phyloP scores from a whole-genome alignment of 345 rosid species.

The Angophora floribunda region DNA sequence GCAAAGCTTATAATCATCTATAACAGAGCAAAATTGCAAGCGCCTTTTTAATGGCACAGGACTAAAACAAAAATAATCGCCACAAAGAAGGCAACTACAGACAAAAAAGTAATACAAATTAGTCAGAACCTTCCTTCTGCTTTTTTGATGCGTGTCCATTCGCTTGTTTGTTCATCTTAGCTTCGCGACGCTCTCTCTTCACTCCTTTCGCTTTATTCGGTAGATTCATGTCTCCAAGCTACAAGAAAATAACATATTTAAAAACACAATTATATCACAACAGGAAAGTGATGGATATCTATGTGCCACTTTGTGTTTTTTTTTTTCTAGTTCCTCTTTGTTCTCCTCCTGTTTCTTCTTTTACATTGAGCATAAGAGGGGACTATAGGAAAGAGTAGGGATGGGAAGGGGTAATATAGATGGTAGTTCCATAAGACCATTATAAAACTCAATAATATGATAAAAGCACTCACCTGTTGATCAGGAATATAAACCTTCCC shows the following conservation, averaged over 20 bases:
- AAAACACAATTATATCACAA: neutral
- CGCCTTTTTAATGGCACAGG: neutral
- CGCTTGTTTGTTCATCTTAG: constrained; percentile 32
- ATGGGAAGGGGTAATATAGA: neutral
- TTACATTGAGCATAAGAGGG: neutral
- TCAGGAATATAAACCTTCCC: constrained; percentile 90
- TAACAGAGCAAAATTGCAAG: neutral
- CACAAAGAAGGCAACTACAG: neutral
- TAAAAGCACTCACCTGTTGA: constrained; percentile 54
- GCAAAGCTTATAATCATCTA: neutral
- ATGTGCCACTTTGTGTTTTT: neutral
- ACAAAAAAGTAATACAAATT: neutral
- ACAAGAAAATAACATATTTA: neutral
- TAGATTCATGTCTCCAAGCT: constrained; percentile 52
- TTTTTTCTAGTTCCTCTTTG: neutral
- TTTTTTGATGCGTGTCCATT: constrained; percentile 39
- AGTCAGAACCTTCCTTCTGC: constrained; percentile 45
- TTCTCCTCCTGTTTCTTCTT: neutral
- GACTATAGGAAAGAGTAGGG: neutral
- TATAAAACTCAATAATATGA: neutral
- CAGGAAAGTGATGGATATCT: neutral
- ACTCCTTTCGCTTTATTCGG: constrained; percentile 72
- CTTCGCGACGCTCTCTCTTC: constrained; percentile 92
- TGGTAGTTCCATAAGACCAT: neutral
- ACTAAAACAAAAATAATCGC: neutral